A percentile compares a stretch with the other conserved stretches of the same genome.
phyloP scores from a whole-genome alignment of 2,329 filamentous ascomycete genomes.

The Neophaeococcomyces mojaviensis region DNA sequence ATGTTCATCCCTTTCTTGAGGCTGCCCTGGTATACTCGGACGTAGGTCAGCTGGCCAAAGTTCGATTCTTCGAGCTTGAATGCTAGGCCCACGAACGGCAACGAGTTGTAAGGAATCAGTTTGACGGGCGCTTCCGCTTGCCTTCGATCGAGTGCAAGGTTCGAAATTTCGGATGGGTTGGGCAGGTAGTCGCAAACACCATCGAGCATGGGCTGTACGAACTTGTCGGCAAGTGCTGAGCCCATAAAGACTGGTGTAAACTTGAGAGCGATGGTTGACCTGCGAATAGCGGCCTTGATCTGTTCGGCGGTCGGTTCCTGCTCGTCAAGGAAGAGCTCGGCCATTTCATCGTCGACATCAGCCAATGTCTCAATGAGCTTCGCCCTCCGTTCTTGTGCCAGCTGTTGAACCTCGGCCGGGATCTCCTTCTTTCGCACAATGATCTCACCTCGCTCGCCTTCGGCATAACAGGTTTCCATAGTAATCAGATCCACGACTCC shows the following conservation, averaged over 20 bases:
- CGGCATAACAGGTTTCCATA: constrained; percentile 90
- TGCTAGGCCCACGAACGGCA: constrained; percentile 89
- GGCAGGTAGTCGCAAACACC: constrained; percentile 94
- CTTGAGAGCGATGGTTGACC: constrained; percentile 79
- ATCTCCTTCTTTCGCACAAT: constrained; percentile 72
- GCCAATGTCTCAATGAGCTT: constrained; percentile 89
- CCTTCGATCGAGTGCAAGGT: constrained; percentile 77
- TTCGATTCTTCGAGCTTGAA: constrained; percentile 99
- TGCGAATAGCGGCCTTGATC: constrained; percentile 85
- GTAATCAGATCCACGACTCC: constrained; percentile 87
- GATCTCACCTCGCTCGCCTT: constrained; percentile 69
- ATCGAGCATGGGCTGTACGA: constrained; percentile 92
- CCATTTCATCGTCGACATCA: constrained; percentile 96
- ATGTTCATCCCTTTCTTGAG: constrained; percentile 82
- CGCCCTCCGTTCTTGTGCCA: constrained; percentile 74
- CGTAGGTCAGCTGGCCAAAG: constrained; percentile 96
- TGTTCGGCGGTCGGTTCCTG: constrained; percentile 68
- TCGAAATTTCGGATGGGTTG: constrained; percentile 81
- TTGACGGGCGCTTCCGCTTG: constrained; percentile 72
- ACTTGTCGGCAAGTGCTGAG: constrained; percentile 88
- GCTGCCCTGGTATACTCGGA: constrained; percentile 92
- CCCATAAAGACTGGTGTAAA: constrained; percentile 97
- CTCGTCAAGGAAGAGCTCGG: constrained; percentile 89
- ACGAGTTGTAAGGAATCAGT: constrained; percentile 83
- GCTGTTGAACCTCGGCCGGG: constrained; percentile 66